Evolutionary conservation across 2,329 filamentous ascomycete genomes (phyloP), one percentile per base, ranked within the genome.

Genomic region (Magnaporthiopsis incrustans): DNA sequence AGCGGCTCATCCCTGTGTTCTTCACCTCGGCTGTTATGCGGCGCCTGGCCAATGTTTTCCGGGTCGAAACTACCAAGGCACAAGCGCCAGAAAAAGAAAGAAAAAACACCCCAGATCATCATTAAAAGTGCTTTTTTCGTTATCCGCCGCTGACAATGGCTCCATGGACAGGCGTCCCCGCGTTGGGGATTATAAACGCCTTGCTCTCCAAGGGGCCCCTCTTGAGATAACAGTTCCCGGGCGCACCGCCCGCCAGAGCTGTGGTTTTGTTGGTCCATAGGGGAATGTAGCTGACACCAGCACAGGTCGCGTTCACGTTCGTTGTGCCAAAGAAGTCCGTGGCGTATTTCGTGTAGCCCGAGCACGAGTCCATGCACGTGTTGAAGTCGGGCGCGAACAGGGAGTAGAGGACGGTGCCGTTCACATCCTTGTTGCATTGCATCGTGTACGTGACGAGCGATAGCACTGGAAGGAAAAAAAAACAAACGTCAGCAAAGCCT

Each of bases 281-380:
- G 2, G 78, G 77, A 64, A 81, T 76, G 68, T 76, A 79, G 66
- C 75, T 78, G 57, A 79, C 72, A 8, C 67, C 77, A 1, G 69
- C 69, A 67, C 77, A 79, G 0, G 74, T 78, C 6, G 72, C 70
- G 67, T 77, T 77, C 53, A 50, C 63, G 59, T 67, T 69, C 56
- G 65, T 59, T 4, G 57, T 50, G 30, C 66, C 68, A 57, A 75
- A 70, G 15, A 70, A 69, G 32, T 70, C 63, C 1, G 74, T 68
- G 3, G 71, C 68, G 64, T 75, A 77, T 10, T 67, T 67, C 11
- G 72, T 71, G 62, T 74, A 82, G 4, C 73, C 73, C 11, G 77
- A 77, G 70, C 79, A 82, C 12, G 79, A 78, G 66, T 81, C 79
- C 69, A 82, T 80, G 71, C 79, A 82, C 33, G 74, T 74, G 69